Evolutionary conservation across 2,329 filamentous ascomycete genomes (phyloP).

Genomic region (Pseudogymnoascus pannorum): DNA sequence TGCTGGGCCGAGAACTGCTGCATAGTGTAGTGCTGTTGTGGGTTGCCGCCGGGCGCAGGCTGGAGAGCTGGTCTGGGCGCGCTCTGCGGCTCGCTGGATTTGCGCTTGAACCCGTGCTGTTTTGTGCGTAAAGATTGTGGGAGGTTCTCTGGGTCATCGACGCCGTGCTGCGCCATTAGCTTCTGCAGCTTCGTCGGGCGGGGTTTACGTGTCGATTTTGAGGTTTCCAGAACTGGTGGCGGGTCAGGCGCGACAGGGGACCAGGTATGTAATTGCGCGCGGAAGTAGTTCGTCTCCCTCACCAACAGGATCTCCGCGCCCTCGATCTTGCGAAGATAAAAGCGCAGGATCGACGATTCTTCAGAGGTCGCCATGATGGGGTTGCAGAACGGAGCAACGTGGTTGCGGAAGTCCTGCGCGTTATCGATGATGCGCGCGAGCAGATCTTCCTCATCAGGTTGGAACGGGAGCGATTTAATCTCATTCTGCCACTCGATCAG

Average conservation of each 20-base stretch:
- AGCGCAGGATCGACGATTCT: conserved; percentile 82
- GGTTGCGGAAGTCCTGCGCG: conserved; percentile 75
- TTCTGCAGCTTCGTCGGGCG: conserved; percentile 96
- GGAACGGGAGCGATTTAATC: conserved; percentile 74
- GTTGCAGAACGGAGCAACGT: conserved; percentile 74
- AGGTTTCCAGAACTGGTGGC: conserved; percentile 79
- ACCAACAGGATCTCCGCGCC: conserved; percentile 88
- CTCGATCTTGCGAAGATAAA: conserved; percentile 95
- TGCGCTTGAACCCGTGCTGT: conserved; percentile 27
- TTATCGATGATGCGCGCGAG: conserved; percentile 80
- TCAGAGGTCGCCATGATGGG: conserved; percentile 73
- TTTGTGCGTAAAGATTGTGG: conserved; percentile 54
- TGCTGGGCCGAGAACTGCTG: conserved; percentile 19
- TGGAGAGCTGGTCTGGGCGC: conserved; percentile 21
- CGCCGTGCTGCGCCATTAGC: conserved; percentile 79
- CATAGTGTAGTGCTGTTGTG: conserved; percentile 18
- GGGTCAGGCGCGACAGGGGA: conserved; percentile 80
- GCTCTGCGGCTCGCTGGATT: conserved; percentile 25
- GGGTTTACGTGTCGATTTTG: conserved; percentile 88
- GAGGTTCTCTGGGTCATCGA: conserved; percentile 84
- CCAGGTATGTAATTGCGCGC: conserved; percentile 92
- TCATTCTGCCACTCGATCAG: conserved; percentile 78
- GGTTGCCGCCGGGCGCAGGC: conserved; percentile 25
- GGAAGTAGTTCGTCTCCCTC: conserved; percentile 95
- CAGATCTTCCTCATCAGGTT: conserved; percentile 87